Evolutionary conservation across 2,329 filamentous ascomycete genomes (phyloP), one percentile per base, ranked within the genome.

Genomic region (Ceratocystis papillata): DNA sequence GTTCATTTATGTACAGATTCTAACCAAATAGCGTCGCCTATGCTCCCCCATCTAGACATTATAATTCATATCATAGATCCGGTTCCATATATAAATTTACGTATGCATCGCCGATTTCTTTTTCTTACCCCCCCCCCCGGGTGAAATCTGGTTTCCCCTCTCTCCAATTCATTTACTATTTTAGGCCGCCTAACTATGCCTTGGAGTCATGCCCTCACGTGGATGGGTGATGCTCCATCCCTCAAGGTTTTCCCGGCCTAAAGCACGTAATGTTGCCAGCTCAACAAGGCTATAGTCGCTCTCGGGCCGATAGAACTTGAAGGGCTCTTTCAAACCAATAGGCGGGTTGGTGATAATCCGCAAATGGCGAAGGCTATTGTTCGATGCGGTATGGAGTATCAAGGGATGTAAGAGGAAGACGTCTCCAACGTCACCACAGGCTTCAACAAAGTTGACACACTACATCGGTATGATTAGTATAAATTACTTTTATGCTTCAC

Each of bases 361-460:
- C 15, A 70, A 59, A 55, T 70, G 67, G 20, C 72, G 70, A 10
- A 70, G 69, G 17, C 69, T 69, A 65, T 73, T 73, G 70, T 22
- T 77, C 71, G 48, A 80, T 2, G 80, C 79, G 48, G 77, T 79
- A 72, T 86, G 83, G 73, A 84, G 72, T 81, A 85, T 85, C 20
- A 85, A 73, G 53, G 83, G 83, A 71, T 86, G 83, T 71, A 85
- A 70, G 17, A 86, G 73, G 69, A 79, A 84, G 15, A 85, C 80
- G 68, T 85, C 82, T 7, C 83, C 83, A 0, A 79, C 76, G 0
- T 76, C 70, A 1, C 83, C 83, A 1, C 76, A 79, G 0, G 78
- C 80, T 73, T 85, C 82, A 53, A 83, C 78, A 70, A 84, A 83
- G 67, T 70, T 77, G 70, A 65, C 76, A 74, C 74, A 79, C 76